These are phyloP conservation scores for Pseudonectria foliicola DNA, from an alignment of 2,329 filamentous ascomycete species.

Conservation along the genomic window DNA sequence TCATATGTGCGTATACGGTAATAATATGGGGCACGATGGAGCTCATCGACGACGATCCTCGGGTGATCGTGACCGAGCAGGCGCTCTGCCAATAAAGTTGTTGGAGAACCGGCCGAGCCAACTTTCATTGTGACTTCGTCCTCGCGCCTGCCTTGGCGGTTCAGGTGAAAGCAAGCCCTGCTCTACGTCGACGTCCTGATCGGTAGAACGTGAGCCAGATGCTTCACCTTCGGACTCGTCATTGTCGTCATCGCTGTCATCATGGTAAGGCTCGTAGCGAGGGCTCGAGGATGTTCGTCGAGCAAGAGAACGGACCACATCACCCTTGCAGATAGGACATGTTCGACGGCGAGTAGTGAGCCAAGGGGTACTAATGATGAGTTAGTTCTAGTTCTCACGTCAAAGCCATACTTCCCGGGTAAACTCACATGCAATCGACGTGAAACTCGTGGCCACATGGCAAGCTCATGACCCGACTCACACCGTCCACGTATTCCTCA, in stretches of 20 bases:
- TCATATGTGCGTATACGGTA: background rate
- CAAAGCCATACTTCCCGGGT: conserved; percentile 1
- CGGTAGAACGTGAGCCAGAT: conserved; percentile 24
- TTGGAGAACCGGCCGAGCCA: conserved; percentile 34
- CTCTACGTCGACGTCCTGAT: conserved; percentile 35
- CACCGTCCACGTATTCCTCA: conserved; percentile 91
- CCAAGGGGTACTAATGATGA: conserved; percentile 73
- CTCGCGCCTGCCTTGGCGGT: conserved; percentile 9
- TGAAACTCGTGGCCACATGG: conserved; percentile 98
- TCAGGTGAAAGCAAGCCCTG: conserved; percentile 29
- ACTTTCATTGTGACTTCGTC: conserved; percentile 22
- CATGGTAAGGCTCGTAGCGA: conserved; percentile 48
- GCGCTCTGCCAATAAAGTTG: conserved; percentile 13
- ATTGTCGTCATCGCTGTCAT: conserved; percentile 35
- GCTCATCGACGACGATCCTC: conserved; percentile 19
- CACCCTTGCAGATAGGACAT: conserved; percentile 98
- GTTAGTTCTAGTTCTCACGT: conserved; percentile 13
- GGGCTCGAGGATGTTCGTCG: conserved; percentile 44
- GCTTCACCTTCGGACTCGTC: conserved; percentile 35
- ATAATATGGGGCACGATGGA: background rate
- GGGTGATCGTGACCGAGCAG: conserved; percentile 16
- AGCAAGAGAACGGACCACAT: conserved; percentile 71
- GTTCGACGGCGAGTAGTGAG: conserved; percentile 89
- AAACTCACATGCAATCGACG: conserved; percentile 91
- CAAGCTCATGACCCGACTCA: conserved; percentile 92